Evolutionary conservation across 202 grass and related monocot genomes (phyloP), one percentile per base, ranked within the genome.

Genomic region (Zoysia matrella): DNA sequence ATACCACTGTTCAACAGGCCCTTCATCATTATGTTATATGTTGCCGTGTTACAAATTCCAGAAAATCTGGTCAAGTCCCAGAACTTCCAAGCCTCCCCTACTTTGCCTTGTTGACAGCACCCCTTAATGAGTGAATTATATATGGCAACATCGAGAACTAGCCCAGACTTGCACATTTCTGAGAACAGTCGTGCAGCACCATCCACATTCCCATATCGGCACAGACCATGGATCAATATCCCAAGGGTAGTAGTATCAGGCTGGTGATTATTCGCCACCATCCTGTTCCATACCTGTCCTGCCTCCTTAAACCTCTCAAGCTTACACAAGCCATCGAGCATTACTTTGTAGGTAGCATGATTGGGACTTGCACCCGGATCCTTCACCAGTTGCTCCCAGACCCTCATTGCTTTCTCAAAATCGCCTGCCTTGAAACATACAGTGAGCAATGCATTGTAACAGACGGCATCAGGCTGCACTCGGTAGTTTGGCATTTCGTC

Each of bases 311-410:
- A 95, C 81, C 69, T 92, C 73, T 85, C 78, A 69, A 92, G 77
- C 75, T 98, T 98, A 71, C 80, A 93, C 61, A 98, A 71, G 45
- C 96, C 96, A 86, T 98, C 74, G 67, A 98, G 85, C 90, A 95
- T 95, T 55, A 90, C 85, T 71, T 89, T 95, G 73, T 95, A 95
- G 15, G 96, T 93, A 22, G 73, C 58, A 5, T 86, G 68, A 72
- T 74, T 95, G 8, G 96, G 92, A 52, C 77, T 85, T 10, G 88
- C 76, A 54, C 60, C 69, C 0, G 60, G 55, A 71, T 95, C 92
- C 66, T 40, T 91, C 67, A 88, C 70, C 58, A 98, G 77, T 72
- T 76, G 74, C 55, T 90, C 85, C 96, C 96, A 98, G 22, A 98
- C 78, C 75, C 60, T 82, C 80, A 95, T 93, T 11, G 78, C 92